Evolutionary conservation across 1,284 basidiomycete genomes (phyloP).

Genomic region (Boletellus deceptivus): DNA sequence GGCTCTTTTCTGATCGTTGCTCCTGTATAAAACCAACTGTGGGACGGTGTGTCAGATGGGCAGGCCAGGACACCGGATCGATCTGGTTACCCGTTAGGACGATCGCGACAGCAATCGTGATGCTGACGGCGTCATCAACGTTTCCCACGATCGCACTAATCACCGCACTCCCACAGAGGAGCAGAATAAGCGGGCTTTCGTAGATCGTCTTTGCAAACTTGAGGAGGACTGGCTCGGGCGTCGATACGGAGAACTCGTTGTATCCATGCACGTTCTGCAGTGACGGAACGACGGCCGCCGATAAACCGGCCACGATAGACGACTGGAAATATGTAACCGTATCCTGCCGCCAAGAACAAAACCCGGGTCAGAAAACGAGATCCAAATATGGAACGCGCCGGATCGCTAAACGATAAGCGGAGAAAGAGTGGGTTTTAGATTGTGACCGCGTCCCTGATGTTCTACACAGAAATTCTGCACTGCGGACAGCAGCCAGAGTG

Average conservation of each 20-base stretch:
- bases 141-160: conserved; percentile 92
- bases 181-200: conserved; percentile 88
- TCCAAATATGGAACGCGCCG: too few relatives aligned
- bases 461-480: not conserved
- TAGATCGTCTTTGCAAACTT: conserved; percentile 95
- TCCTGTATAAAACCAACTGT: conserved; percentile 96
- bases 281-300: conserved; percentile 60
- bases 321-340: conserved; percentile 68
- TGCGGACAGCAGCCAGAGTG: not conserved
- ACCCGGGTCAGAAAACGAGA: too few relatives aligned
- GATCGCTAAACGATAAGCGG: too few relatives aligned
- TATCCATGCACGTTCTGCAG: conserved; percentile 76
- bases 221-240: conserved; percentile 75
- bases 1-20: conserved; percentile 89
- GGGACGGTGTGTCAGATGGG: not conserved
- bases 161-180: conserved; percentile 84
- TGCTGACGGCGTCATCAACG: conserved; percentile 91
- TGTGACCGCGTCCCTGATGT: conserved; percentile 4
- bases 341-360: conserved; percentile 42
- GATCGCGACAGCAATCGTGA: conserved; percentile 90
- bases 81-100: conserved; percentile 77
- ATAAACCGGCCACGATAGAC: conserved; percentile 60
- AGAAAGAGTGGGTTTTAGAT: too few relatives aligned
- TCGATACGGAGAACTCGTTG: conserved; percentile 91
- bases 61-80: not conserved